Conservation (phyloP, 2,329 filamentous ascomycete genomes). For the Coniosporium tulheliwenetii region DNA sequence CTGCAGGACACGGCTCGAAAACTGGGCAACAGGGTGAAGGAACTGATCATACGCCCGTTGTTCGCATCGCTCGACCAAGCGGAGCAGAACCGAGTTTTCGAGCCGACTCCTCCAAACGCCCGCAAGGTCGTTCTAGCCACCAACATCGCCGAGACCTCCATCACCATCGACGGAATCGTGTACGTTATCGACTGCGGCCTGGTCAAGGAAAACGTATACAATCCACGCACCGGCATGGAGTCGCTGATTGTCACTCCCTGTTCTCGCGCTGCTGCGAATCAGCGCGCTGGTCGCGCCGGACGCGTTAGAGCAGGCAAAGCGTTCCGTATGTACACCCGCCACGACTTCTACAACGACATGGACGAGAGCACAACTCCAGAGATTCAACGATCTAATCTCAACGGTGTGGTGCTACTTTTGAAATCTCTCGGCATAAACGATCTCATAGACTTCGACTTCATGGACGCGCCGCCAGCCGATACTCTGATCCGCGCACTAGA, state of each 20-base stretch:
- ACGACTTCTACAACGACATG: conserved; percentile 87
- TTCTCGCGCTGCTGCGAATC: conserved; percentile 81
- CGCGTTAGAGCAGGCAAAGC: conserved; percentile 86
- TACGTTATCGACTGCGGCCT: conserved; percentile 94
- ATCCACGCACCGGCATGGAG: conserved; percentile 82
- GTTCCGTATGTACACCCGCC: conserved; percentile 86
- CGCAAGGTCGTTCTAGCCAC: conserved; percentile 82
- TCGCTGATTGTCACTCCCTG: conserved; percentile 82
- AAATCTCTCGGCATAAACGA: conserved; percentile 89
- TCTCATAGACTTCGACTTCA: conserved; percentile 85
- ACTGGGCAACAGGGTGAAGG: conserved; percentile 41
- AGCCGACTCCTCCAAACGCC: conserved; percentile 65
- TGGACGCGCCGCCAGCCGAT: conserved; percentile 83
- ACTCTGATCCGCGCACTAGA: conserved; percentile 80
- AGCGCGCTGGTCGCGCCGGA: conserved; percentile 81
- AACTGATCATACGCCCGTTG: conserved; percentile 58
- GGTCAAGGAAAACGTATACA: conserved; percentile 90
- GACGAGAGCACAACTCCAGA: conserved; percentile 85
- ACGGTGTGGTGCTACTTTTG: conserved; percentile 65
- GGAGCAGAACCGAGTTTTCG: conserved; percentile 84
- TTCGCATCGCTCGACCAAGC: conserved; percentile 84
- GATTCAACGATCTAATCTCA: conserved; percentile 81
- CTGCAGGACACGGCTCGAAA: conserved; percentile 45
- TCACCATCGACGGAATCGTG: conserved; percentile 91
- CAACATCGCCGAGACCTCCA: conserved; percentile 87